Base-by-base conservation (phyloP, 495 filamentous ascomycete genomes). In the Tuber magnatum region DNA sequence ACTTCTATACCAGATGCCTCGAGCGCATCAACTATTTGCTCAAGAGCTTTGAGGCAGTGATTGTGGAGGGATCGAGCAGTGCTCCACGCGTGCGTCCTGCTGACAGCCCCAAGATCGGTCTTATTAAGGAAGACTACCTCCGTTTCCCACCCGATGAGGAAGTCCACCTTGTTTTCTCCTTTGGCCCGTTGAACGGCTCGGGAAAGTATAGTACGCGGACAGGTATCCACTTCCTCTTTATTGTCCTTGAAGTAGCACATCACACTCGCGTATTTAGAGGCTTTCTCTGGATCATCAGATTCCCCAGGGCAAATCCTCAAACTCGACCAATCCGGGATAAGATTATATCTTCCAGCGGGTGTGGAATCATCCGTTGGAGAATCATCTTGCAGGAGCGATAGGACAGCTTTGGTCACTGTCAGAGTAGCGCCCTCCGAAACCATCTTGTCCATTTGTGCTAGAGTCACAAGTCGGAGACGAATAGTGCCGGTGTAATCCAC, bases 121-220 rank as follows among this genome's bases (percentile, higher is more conserved):
- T 74, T 82, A 42, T 74, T 77, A 73, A 95, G 82, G 75, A 96
- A 90, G 9, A 93, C 86, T 32, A 97, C 89, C 83, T 97, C 93
- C 46, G 94, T 89, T 83, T 97, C 94, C 79, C 94, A 94, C 6
- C 93, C 93, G 41, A 92, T 81, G 1, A 91, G 84, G 51, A 94
- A 88, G 40, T 87, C 80, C 46, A 88, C 84, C 14, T 84, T 81
- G 24, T 82, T 81, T 10, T 85, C 78, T 40, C 82, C 77, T 24
- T 84, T 69, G 22, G 86, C 84, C 18, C 84, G 82, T n/a, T 86
- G 83, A 20, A 91, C 80, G 22, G 90, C 84, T 39, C 84, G 84
- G 5, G 85, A 84, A 56, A 92, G 84, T 43, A 88, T 77, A 10
- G 86, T 86, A 38, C 93, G 85, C 0, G 90, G 89, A 80, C 92